Conservation (phyloP, 257 asterid species). For the Solanum etuberosum region DNA sequence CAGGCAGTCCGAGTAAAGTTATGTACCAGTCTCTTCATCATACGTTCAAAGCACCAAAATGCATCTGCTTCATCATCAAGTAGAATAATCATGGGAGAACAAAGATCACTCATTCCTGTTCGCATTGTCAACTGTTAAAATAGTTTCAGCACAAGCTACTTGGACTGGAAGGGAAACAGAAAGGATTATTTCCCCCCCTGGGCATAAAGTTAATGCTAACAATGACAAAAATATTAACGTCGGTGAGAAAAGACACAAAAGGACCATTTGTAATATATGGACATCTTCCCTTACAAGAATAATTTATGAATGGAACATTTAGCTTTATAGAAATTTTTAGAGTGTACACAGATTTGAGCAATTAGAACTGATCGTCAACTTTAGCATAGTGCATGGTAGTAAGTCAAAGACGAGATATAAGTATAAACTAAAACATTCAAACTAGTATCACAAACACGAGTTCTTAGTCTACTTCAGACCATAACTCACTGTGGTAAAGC, state of each 20-base stretch:
- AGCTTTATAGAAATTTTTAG: neutral
- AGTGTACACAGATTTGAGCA: neutral
- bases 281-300: neutral
- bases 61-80: conserved; percentile 92
- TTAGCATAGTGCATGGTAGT: neutral
- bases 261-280: neutral
- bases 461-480: neutral
- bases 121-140: conserved; percentile 13
- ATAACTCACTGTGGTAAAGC: neutral
- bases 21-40: conserved; percentile 82
- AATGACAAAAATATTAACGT: neutral
- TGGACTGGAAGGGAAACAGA: neutral
- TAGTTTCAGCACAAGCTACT: neutral
- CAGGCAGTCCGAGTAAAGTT: neutral
- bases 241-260: neutral
- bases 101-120: conserved; percentile 94
- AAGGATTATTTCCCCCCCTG: neutral
- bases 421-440: neutral
- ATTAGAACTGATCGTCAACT: neutral
- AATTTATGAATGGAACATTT: neutral
- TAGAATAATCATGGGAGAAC: conserved; percentile 94
- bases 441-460: neutral
- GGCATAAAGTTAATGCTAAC: neutral
- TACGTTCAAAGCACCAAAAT: conserved; percentile 88
- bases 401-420: neutral